phyloP scores from a whole-genome alignment of 2,329 filamentous ascomycete species.

The Fusarium lyarnte region DNA sequence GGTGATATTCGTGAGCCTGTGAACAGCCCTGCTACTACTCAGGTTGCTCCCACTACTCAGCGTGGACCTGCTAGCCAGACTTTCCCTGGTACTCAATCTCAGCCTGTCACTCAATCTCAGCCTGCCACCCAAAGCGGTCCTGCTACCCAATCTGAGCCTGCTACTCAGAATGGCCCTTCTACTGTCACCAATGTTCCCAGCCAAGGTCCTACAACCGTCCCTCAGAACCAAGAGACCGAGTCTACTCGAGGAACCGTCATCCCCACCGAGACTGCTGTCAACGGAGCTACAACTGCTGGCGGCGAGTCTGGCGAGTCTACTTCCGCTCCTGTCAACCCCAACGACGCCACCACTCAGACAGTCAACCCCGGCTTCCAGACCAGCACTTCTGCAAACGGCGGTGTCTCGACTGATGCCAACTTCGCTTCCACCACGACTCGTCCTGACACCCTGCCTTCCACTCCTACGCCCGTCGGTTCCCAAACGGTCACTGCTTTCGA shows the following conservation, averaged over 20 bases:
- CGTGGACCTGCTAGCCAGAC: background rate
- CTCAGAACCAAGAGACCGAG: background rate
- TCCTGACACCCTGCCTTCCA: background rate
- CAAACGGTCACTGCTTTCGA: background rate
- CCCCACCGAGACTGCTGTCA: background rate
- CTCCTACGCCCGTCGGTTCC: background rate
- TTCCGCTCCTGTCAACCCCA: background rate
- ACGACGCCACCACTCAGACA: too few relatives aligned
- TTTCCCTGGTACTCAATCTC: background rate
- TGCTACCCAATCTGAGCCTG: background rate
- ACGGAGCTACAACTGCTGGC: background rate
- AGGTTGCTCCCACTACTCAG: background rate
- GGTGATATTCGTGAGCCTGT: slow-evolving; percentile 8
- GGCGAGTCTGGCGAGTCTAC: background rate
- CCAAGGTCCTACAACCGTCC: background rate
- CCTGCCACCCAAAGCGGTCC: background rate
- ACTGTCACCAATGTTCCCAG: background rate
- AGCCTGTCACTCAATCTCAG: background rate
- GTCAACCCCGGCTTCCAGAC: background rate
- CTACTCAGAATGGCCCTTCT: background rate
- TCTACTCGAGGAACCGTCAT: background rate
- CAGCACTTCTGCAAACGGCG: background rate
- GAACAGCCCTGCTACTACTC: background rate
- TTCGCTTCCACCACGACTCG: background rate
- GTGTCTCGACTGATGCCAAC: background rate